A percentile compares a stretch with the other conserved stretches of the same genome.
Evolutionary conservation across 345 rosid species (phyloP).

Genomic region (Linum lewisii): DNA sequence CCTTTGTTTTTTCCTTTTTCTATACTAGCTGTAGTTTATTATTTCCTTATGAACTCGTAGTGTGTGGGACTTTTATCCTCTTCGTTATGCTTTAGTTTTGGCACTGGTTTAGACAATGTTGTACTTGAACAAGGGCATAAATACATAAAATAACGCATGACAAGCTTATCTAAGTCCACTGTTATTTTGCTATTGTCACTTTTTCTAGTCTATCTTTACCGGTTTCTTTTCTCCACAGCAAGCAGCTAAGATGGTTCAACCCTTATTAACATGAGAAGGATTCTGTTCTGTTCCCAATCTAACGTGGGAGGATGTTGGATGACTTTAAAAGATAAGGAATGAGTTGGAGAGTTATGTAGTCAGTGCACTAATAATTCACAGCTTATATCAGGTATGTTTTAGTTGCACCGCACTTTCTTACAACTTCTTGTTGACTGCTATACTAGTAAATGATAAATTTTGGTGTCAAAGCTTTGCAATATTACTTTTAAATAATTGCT

Average conservation of each 20-base stretch:
- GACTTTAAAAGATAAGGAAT: conserved; percentile 55
- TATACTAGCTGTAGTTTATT: no score
- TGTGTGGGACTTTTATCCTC: no score
- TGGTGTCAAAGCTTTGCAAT: not conserved
- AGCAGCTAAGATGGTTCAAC: conserved; percentile 66
- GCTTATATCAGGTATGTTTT: conserved; percentile 49
- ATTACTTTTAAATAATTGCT: no score
- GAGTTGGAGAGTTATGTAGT: conserved; percentile 67
- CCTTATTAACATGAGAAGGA: conserved; percentile 84
- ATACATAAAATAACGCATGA: no score
- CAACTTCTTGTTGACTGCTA: not conserved
- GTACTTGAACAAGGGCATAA: no score
- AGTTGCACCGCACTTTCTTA: not conserved
- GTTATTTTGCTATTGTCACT: not conserved
- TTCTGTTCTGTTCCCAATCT: conserved; percentile 74
- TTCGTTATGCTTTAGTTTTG: no score
- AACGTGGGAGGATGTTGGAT: conserved; percentile 94
- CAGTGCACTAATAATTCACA: conserved; percentile 59
- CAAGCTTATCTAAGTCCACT: not conserved
- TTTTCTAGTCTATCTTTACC: not conserved
- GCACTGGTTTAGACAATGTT: no score
- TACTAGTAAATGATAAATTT: not conserved
- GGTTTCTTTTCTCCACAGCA: conserved; percentile 32
- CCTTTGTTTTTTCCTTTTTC: no score
- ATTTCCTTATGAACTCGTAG: no score